Evolutionary conservation across 257 asterid species (phyloP), one percentile per base, ranked within the genome.

Genomic region (Forsythia suspensa): DNA sequence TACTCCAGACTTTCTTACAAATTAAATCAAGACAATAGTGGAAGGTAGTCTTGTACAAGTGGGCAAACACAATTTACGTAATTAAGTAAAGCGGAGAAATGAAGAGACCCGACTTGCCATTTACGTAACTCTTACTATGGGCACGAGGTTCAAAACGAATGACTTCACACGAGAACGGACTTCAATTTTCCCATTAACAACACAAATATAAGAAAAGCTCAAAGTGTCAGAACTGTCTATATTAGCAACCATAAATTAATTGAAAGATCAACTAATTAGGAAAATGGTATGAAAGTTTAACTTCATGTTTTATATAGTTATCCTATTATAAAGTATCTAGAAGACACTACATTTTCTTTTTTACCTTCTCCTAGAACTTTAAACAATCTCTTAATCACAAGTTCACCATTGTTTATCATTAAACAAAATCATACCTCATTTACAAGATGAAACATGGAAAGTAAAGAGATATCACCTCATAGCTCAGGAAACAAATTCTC

Each of bases 401-500:
- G 57, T 51, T 51, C 59, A 51, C 59, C 59, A 51, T 1, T 15
- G 5, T 15, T 48, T n/a, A 48, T 48, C 5, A 48, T 48, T 48
- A 48, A 48, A 48, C 52, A 74, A 51, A 69, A 82, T 70, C n/a
- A 34, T 40, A 61, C 65, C 12, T 66, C 65, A 8, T 10, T 72
- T 13, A 79, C 41, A 70, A 61, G 11, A 8, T 71, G 13, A 13
- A 42, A 72, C 52, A 40, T 70, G 37, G 34, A 44, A 63, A 42
- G 74, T 51, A 71, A 34, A n/a, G 55, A 13, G 29, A 61, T 40
- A 70, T 18, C 59, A 48, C n/a, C 20, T 48, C 29, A 55, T 16
- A 55, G 65, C 65, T 18, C 5, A 16, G 18, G 3, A 13, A n/a
- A 55, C 18, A 1, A 55, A 16, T 11, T 48, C 59, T 48, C 59